These are phyloP conservation scores for Rhipidocladum racemiflorum DNA, from an alignment of 176 grass and related monocot genomes.

Conservation along the genomic window DNA sequence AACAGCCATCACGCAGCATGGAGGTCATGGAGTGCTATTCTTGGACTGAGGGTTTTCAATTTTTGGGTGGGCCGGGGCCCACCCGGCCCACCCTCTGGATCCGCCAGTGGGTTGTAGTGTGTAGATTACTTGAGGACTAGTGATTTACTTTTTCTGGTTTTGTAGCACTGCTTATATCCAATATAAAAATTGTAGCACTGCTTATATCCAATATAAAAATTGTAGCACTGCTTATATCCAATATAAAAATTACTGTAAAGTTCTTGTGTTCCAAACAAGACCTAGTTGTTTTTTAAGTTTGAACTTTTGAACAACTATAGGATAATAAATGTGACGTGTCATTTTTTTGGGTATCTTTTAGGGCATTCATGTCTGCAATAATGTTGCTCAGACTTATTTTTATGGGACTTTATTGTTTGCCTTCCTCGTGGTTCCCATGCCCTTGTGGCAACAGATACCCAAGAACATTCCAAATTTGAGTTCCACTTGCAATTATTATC, in stretches of 20 bases:
- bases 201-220: background rate
- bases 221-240: background rate
- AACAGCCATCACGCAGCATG: too few relatives aligned
- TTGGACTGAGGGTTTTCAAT: too few relatives aligned
- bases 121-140: background rate
- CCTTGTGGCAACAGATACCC: background rate
- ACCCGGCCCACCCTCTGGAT: too few relatives aligned
- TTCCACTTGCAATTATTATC: background rate
- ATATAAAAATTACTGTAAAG: background rate
- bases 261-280: background rate
- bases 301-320: background rate
- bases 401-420: background rate
- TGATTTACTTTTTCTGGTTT: background rate
- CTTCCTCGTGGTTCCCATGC: background rate
- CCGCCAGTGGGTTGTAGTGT: too few relatives aligned
- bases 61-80: too few relatives aligned
- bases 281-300: background rate
- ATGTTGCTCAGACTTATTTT: background rate
- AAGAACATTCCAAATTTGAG: background rate
- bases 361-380: background rate
- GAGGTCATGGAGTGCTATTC: too few relatives aligned
- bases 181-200: background rate
- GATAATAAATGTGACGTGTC: background rate
- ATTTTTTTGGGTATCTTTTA: background rate
- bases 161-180: background rate